These are phyloP conservation scores for Beauveria brongniartii DNA, from an alignment of 2,329 filamentous ascomycete genomes.

Conservation along the genomic window DNA sequence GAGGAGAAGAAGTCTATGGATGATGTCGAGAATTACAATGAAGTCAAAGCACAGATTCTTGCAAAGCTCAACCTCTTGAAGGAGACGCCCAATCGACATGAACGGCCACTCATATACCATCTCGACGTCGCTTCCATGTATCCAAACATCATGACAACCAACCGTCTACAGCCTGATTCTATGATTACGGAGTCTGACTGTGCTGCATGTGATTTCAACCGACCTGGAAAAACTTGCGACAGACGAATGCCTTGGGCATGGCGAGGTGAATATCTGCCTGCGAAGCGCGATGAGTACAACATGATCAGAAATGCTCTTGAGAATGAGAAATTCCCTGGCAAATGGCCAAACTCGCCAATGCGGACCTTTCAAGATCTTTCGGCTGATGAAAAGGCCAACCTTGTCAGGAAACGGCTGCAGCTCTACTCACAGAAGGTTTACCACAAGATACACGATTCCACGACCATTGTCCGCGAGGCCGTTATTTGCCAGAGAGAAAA, in stretches of 20 bases:
- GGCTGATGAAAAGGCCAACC: constrained; percentile 69
- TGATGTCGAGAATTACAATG: constrained; percentile 73
- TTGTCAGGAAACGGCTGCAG: constrained; percentile 81
- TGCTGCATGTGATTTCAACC: constrained; percentile 95
- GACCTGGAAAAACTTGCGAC: constrained; percentile 95
- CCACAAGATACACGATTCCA: constrained; percentile 95
- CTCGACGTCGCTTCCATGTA: constrained; percentile 99
- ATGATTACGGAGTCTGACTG: constrained; percentile 97
- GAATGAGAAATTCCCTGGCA: constrained; percentile 86
- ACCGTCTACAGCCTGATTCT: constrained; percentile 94
- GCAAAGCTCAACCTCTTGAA: constrained; percentile 65
- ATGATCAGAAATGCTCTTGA: constrained; percentile 92
- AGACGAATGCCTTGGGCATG: constrained; percentile 92
- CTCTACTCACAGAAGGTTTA: constrained; percentile 98
- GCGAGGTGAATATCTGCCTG: constrained; percentile 94
- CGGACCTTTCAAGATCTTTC: constrained; percentile 75
- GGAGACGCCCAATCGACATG: constrained; percentile 72
- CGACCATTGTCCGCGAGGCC: constrained; percentile 85
- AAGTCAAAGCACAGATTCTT: constrained; percentile 76
- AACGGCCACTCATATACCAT: constrained; percentile 91
- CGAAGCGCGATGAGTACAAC: constrained; percentile 97
- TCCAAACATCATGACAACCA: constrained; percentile 99
- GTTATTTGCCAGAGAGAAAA: constrained; percentile 99
- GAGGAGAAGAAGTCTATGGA: constrained; percentile 78
- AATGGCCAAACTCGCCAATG: constrained; percentile 58